Conservation (phyloP, 2,329 filamentous ascomycete genomes). For the Lasiodiplodia citricola region DNA sequence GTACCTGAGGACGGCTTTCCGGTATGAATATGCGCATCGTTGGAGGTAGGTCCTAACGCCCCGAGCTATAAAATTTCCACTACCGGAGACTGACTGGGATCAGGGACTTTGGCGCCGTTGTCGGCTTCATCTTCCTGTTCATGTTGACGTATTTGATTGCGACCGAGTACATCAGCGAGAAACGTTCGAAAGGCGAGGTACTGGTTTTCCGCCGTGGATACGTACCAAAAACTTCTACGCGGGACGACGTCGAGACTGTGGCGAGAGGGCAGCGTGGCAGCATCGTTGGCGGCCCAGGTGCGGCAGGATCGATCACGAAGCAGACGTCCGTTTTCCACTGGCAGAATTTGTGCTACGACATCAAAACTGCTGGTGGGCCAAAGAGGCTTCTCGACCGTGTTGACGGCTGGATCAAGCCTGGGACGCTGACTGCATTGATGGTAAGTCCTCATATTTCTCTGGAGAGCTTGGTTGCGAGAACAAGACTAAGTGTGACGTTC, state of each 20-base stretch:
- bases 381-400: slow-evolving; percentile 83
- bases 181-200: slow-evolving; percentile 59
- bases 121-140: slow-evolving; percentile 51
- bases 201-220: slow-evolving; percentile 56
- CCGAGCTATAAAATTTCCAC: not conserved
- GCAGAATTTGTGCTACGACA: slow-evolving; percentile 78
- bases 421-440: slow-evolving; percentile 85
- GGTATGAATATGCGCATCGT: slow-evolving; percentile 46
- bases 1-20: slow-evolving; percentile 42
- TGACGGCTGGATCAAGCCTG: slow-evolving; percentile 92
- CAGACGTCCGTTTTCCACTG: slow-evolving; percentile 85
- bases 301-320: slow-evolving; percentile 57
- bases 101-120: slow-evolving; percentile 52
- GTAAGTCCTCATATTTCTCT: not conserved
- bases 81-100: not conserved
- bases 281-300: not conserved
- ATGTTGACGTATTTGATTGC: slow-evolving; percentile 50
- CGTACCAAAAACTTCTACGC: slow-evolving; percentile 42
- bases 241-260: slow-evolving; percentile 48
- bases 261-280: slow-evolving; percentile 34
- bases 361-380: slow-evolving; percentile 78
- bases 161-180: slow-evolving; percentile 53
- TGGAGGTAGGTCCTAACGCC: slow-evolving; percentile 41
- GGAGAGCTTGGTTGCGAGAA: not conserved
- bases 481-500: slow-evolving; percentile 61